A percentile compares a stretch with the other conserved stretches of the same genome.
phyloP scores from a whole-genome alignment of 345 rosid genomes.

The Psidium friedrichsthalianum region DNA sequence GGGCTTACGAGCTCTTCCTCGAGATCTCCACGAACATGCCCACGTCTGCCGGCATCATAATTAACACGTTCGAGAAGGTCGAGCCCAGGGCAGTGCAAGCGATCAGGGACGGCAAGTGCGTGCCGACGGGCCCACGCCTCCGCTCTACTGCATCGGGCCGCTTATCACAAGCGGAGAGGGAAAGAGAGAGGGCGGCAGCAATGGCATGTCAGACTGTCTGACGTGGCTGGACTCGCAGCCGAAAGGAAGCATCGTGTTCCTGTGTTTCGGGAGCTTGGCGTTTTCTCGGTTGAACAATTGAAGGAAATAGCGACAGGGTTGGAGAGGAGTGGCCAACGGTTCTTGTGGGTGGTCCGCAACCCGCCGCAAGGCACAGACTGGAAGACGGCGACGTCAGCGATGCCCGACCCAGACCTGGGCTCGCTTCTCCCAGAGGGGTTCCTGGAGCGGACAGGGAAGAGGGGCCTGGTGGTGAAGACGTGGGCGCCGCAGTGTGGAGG shows the following conservation, averaged over 20 bases:
- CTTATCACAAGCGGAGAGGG: background rate
- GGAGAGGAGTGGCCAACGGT: constrained; percentile 27
- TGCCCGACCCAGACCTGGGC: constrained; percentile 5
- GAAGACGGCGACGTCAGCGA: background rate
- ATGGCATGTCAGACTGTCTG: background rate
- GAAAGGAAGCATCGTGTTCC: constrained; percentile 15
- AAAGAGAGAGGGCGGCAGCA: background rate
- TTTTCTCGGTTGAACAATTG: constrained; percentile 19
- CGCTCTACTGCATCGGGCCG: constrained; percentile 21
- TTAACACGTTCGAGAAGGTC: constrained; percentile 43
- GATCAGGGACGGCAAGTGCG: constrained; percentile 14
- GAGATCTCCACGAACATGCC: constrained; percentile 1
- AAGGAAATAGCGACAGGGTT: constrained; percentile 36
- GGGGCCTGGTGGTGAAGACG: constrained; percentile 36
- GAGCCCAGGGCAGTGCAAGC: constrained; percentile 28
- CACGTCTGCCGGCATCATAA: constrained; percentile 31
- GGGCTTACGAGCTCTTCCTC: constrained; percentile 15
- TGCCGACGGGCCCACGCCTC: constrained; percentile 3
- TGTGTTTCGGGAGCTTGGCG: constrained; percentile 38
- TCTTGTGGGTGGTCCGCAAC: constrained; percentile 37
- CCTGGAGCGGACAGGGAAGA: constrained; percentile 18
- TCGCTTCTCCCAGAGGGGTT: constrained; percentile 25
- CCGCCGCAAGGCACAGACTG: constrained; percentile 10
- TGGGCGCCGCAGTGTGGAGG: constrained; percentile 60
- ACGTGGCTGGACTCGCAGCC: constrained; percentile 35